Evolutionary conservation across 495 filamentous ascomycete genomes (phyloP).

Genomic region (Parathielavia hyrcaniae): DNA sequence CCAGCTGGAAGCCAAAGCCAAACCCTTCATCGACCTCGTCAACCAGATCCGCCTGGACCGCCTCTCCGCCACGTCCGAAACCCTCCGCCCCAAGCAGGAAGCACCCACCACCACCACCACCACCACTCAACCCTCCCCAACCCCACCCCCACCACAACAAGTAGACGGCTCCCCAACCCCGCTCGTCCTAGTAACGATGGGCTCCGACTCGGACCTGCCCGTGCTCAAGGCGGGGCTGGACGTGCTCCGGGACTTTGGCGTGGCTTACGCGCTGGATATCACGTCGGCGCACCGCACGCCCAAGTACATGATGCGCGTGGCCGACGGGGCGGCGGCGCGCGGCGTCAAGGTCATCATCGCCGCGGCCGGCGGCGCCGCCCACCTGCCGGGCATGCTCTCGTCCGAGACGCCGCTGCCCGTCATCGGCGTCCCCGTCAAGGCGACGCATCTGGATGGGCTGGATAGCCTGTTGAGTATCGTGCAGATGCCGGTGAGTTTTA

Average conservation of each 20-base stretch:
- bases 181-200: slow-evolving; percentile 83
- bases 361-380: slow-evolving; percentile 86
- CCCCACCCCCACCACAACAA: neutral
- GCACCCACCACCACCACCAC: slow-evolving; percentile 18
- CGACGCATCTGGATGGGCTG: slow-evolving; percentile 75
- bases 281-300: slow-evolving; percentile 94
- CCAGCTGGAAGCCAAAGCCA: slow-evolving; percentile 64
- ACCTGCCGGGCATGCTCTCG: slow-evolving; percentile 87
- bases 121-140: slow-evolving; percentile 17
- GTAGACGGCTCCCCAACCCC: slow-evolving; percentile 25
- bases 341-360: slow-evolving; percentile 91
- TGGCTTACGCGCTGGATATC: slow-evolving; percentile 73
- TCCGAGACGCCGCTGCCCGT: slow-evolving; percentile 83
- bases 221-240: slow-evolving; percentile 70
- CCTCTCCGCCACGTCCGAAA: slow-evolving; percentile 24
- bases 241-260: slow-evolving; percentile 65
- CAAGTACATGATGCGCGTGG: slow-evolving; percentile 71
- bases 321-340: slow-evolving; percentile 56
- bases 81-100: slow-evolving; percentile 26
- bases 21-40: slow-evolving; percentile 57
- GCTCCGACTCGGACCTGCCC: slow-evolving; percentile 87
- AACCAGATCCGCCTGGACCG: slow-evolving; percentile 61
- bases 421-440: slow-evolving; percentile 87
- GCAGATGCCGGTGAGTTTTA: slow-evolving; percentile 66
- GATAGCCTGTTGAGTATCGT: slow-evolving; percentile 87